phyloP scores from a whole-genome alignment of 148 eudicot genomes.

The Heliosperma pusillum region DNA sequence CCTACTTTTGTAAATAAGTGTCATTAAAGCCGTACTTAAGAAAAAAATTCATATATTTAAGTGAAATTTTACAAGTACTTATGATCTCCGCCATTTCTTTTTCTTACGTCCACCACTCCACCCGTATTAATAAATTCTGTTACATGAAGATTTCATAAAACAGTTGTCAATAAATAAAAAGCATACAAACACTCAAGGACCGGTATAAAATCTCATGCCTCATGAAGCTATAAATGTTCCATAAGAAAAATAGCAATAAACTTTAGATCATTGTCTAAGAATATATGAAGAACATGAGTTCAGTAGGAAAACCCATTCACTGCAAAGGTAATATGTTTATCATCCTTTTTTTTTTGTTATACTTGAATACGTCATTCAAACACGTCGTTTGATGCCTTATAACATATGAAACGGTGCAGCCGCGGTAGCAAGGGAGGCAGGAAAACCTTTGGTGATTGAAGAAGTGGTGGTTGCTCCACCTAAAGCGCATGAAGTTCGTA shows the following conservation, averaged over 20 bases:
- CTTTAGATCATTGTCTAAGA: neutral
- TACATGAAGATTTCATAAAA: too few relatives aligned
- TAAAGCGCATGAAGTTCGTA: slow-evolving; percentile 55
- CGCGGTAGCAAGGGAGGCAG: slow-evolving; percentile 70
- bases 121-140: too few relatives aligned
- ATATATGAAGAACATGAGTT: neutral
- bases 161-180: too few relatives aligned
- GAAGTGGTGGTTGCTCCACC: slow-evolving; percentile 73
- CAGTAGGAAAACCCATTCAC: neutral
- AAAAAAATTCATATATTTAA: too few relatives aligned
- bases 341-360: neutral
- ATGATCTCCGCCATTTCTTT: too few relatives aligned
- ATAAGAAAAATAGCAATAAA: neutral
- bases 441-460: slow-evolving; percentile 74
- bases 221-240: neutral
- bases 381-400: neutral
- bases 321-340: neutral
- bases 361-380: neutral
- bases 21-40: too few relatives aligned
- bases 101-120: too few relatives aligned
- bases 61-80: too few relatives aligned
- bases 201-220: neutral
- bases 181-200: neutral
- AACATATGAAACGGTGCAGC: slow-evolving; percentile 36
- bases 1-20: too few relatives aligned